phyloP scores from a whole-genome alignment of 352 stramenopile genomes.

The Phytophthora kernoviae region DNA sequence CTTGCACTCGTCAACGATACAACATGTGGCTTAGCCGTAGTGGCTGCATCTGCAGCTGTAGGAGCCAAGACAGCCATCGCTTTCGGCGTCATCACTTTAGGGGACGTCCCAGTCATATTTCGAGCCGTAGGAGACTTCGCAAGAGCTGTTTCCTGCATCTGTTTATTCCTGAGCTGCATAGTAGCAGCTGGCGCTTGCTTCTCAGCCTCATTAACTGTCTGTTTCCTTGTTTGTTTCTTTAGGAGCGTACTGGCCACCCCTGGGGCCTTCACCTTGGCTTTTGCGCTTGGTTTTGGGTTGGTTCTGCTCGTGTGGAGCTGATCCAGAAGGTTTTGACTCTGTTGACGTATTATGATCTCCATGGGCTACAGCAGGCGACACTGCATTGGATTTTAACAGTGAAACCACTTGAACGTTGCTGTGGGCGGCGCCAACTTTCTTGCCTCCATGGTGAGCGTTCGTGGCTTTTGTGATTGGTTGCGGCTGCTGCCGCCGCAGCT shows the following conservation, averaged over 20 bases:
- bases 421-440: slow-evolving; percentile 19
- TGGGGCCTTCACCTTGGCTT: slow-evolving; percentile 13
- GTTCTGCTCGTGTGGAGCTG: slow-evolving; percentile 2
- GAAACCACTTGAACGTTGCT: slow-evolving; percentile 16
- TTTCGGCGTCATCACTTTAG: slow-evolving; percentile 6
- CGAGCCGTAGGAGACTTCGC: neutral
- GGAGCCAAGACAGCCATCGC: slow-evolving; percentile 8
- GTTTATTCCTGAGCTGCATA: too few species aligned
- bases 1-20: slow-evolving; percentile 28
- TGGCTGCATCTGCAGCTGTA: neutral
- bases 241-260: slow-evolving; percentile 1
- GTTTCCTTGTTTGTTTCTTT: slow-evolving; percentile 19
- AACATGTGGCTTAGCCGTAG: slow-evolving; percentile 17
- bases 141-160: too few species aligned
- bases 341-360: neutral
- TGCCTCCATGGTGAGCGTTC: slow-evolving; percentile 9
- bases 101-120: slow-evolving; percentile 4
- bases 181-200: slow-evolving; percentile 3
- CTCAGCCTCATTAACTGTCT: slow-evolving; percentile 1
- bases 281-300: slow-evolving; percentile 41
- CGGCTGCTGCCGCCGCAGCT: slow-evolving; percentile 2
- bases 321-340: neutral
- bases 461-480: slow-evolving; percentile 10
- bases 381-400: slow-evolving; percentile 2
- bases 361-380: neutral